Conservation (phyloP, 495 filamentous ascomycete genomes). For the Acidomyces sp. region DNA sequence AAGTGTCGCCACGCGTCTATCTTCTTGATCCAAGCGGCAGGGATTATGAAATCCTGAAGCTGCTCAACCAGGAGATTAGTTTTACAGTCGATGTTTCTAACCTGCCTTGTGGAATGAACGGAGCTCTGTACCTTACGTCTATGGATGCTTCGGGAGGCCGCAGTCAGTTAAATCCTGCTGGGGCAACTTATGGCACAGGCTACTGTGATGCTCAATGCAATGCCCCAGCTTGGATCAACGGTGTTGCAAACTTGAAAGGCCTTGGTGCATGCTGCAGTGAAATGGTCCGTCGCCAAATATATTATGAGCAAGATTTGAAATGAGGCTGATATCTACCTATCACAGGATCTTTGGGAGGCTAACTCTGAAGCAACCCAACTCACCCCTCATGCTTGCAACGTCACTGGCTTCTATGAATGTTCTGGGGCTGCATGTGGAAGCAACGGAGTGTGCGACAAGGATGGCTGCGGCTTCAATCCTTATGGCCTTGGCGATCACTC, state of each 20-base stretch:
- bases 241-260: conserved; percentile 49
- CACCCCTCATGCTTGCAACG: conserved; percentile 53
- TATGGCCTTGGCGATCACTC: conserved; percentile 28
- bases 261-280: conserved; percentile 58
- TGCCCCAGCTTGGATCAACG: conserved; percentile 38
- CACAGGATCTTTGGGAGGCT: conserved; percentile 42
- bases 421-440: conserved; percentile 42
- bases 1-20: conserved; percentile 26
- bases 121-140: conserved; percentile 53
- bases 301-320: conserved; percentile 5
- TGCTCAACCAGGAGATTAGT: conserved; percentile 50
- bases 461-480: conserved; percentile 69
- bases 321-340: neutral
- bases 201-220: conserved; percentile 68
- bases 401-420: conserved; percentile 44
- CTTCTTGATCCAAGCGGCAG: conserved; percentile 21
- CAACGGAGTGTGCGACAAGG: conserved; percentile 54
- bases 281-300: too few relatives aligned
- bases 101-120: conserved; percentile 56
- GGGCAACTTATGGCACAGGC: conserved; percentile 59
- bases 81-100: conserved; percentile 56
- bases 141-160: conserved; percentile 54
- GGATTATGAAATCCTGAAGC: conserved; percentile 46
- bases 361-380: conserved; percentile 46
- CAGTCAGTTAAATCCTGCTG: conserved; percentile 48